phyloP scores from a whole-genome alignment of 2,329 filamentous ascomycete species.

The Helotiales sp. region DNA sequence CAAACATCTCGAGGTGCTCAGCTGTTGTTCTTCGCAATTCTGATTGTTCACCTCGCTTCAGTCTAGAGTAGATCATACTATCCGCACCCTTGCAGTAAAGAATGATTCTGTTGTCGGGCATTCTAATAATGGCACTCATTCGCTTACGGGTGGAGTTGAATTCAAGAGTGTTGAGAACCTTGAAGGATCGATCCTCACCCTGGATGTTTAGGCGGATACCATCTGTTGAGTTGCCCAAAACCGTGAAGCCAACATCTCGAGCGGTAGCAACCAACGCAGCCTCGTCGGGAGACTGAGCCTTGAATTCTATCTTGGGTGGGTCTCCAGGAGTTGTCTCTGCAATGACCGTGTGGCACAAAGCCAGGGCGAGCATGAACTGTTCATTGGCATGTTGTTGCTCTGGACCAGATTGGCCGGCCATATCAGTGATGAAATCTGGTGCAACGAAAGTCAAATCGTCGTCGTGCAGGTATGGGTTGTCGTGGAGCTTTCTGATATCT shows the following conservation, averaged over 20 bases:
- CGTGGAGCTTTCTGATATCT: slow-evolving; percentile 74
- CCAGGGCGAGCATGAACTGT: slow-evolving; percentile 91
- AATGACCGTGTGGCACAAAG: slow-evolving; percentile 96
- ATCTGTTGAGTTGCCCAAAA: slow-evolving; percentile 78
- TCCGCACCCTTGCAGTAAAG: slow-evolving; percentile 98
- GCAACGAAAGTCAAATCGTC: slow-evolving; percentile 92
- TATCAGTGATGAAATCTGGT: slow-evolving; percentile 83
- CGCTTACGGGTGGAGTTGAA: slow-evolving; percentile 97
- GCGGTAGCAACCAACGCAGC: slow-evolving; percentile 93
- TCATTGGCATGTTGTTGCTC: slow-evolving; percentile 80
- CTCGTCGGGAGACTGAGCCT: slow-evolving; percentile 96
- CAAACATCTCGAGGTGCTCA: slow-evolving; percentile 96
- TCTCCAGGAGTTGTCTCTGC: slow-evolving; percentile 90
- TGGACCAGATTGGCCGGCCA: slow-evolving; percentile 75
- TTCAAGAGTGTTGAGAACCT: slow-evolving; percentile 91
- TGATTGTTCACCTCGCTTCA: slow-evolving; percentile 83
- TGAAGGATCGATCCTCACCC: slow-evolving; percentile 84
- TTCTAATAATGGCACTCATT: slow-evolving; percentile 95
- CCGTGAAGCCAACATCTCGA: slow-evolving; percentile 92
- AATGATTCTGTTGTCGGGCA: slow-evolving; percentile 88
- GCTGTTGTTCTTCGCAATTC: slow-evolving; percentile 84
- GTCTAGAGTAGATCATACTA: slow-evolving; percentile 92
- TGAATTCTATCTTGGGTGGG: slow-evolving; percentile 89
- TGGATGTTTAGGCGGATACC: slow-evolving; percentile 86
- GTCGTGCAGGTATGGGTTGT: slow-evolving; percentile 90